Base-by-base conservation (phyloP, 2,329 filamentous ascomycete species). In the Ophiocordyceps camponoti-floridani region DNA sequence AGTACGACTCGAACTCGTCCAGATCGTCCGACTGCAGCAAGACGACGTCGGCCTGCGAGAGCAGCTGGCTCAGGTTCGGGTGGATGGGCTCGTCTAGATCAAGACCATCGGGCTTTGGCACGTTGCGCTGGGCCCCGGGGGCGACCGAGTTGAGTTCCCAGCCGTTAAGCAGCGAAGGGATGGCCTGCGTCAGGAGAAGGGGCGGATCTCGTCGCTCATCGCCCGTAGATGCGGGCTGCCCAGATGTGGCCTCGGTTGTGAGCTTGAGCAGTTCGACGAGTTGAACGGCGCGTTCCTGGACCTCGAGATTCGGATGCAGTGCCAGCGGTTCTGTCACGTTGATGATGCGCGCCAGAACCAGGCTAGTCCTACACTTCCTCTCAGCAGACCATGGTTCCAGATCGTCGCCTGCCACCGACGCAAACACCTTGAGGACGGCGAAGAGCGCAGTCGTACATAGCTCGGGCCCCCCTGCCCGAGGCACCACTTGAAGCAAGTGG, bases 61-160 rank as follows among this genome's bases (percentile, higher is more conserved):
- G 69, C 0, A 96, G 66, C 28, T 65, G 66, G 44, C 72, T 69
- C 7, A 96, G 66, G 52, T 84, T 79, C 7, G 75, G 63, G 56
- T 94, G 91, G 50, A 98, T 89, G 1, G 84, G 78, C 43, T 79
- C 73, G 53, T 94, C 82, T 5, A 96, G 69, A 55, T 91, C 81
- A 6, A 98, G 67, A 3, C 75, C 79, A 7, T 75, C 68, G 0
- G 87, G 87, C 14, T 84, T 55, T 1, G 88, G 85, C 1, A 98
- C 88, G 54, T 94, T 94, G 44, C 72, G 75, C 57, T 96, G 86
- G 4, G 91, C 89, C 41, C 77, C 79, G 4, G 67, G 60, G 1
- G 91, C 86, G 10, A 98, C 89, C 0, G 91, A 94, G 51, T 96
- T 95, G 33, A 98, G 69, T 50, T 95, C 88, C 63, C 84, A 78